A percentile compares a stretch with the other conserved stretches of the same genome.
phyloP scores from a whole-genome alignment of 2,329 filamentous ascomycete species.

The Graphium sp. region DNA sequence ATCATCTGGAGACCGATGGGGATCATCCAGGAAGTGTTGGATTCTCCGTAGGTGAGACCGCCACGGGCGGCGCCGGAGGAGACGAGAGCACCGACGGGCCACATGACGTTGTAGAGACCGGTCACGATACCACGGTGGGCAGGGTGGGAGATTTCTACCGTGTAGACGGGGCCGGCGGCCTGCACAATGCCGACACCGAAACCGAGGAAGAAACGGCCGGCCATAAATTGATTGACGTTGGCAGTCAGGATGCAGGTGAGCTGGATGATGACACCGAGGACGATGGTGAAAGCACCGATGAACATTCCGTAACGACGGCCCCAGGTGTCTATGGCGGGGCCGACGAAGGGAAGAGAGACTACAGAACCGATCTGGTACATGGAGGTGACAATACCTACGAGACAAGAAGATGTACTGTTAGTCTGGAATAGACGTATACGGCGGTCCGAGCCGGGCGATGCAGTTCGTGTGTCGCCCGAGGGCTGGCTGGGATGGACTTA shows the following conservation, averaged over 20 bases:
- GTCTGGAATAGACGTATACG: no score
- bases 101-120: constrained; percentile 20
- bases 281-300: constrained; percentile 27
- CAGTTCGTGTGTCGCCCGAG: no score
- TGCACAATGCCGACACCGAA: constrained; percentile 31
- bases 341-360: constrained; percentile 38
- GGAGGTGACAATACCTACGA: constrained; percentile 24
- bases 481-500: no score
- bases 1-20: constrained; percentile 33
- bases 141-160: constrained; percentile 36
- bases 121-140: constrained; percentile 23
- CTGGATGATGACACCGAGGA: constrained; percentile 35
- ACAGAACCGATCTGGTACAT: constrained; percentile 47
- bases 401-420: no score
- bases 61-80: neutral
- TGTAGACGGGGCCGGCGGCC: constrained; percentile 27
- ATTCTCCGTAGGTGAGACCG: constrained; percentile 16
- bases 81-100: constrained; percentile 12
- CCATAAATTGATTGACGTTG: constrained; percentile 26
- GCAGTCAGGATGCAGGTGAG: constrained; percentile 26
- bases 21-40: constrained; percentile 23
- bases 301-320: constrained; percentile 38
- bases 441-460: no score
- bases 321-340: constrained; percentile 31
- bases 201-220: constrained; percentile 30